Percentiles rank a stretch among this genome's conserved stretches.
Conservation (phyloP, 176 grass and related monocot genomes). For the Juncus effusus region DNA sequence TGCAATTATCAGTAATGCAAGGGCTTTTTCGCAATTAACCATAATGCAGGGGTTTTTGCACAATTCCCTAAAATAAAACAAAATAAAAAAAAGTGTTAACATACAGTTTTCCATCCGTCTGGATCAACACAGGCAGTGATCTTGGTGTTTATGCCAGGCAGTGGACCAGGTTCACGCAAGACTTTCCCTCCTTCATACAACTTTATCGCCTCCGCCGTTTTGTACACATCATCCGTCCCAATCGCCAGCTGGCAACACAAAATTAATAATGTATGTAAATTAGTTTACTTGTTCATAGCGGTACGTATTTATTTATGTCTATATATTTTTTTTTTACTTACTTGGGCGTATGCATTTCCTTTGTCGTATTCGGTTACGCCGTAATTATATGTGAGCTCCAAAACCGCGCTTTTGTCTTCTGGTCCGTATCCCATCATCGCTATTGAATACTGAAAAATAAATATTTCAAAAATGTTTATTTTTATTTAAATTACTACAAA, state of each 20-base stretch:
- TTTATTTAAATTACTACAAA: neutral
- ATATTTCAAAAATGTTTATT: neutral
- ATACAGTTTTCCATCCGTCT: conserved; percentile 98
- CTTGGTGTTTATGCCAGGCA: conserved; percentile 89
- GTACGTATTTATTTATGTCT: too few relatives aligned
- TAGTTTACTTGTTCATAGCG: too few relatives aligned
- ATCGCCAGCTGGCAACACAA: conserved; percentile 70
- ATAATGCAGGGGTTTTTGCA: neutral
- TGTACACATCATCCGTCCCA: conserved; percentile 98
- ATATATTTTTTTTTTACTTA: conserved; percentile 28
- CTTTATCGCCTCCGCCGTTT: conserved; percentile 74
- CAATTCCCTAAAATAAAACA: neutral
- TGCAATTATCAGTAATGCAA: too few relatives aligned
- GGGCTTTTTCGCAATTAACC: too few relatives aligned
- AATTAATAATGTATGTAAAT: neutral
- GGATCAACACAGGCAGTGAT: conserved; percentile 87
- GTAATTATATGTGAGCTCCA: conserved; percentile 96
- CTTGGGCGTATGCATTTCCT: conserved; percentile 97
- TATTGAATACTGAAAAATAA: conserved; percentile 61
- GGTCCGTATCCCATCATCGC: conserved; percentile 99
- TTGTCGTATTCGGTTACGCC: conserved; percentile 78
- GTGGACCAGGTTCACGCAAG: conserved; percentile 84
- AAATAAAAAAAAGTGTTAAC: conserved; percentile 15
- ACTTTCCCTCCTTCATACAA: conserved; percentile 69
- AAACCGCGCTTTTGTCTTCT: conserved; percentile 89